Percentiles rank a stretch among this genome's conserved stretches.
Evolutionary conservation across 2,329 filamentous ascomycete genomes (phyloP).

Genomic region (Monilinia vaccinii-corymbosi): DNA sequence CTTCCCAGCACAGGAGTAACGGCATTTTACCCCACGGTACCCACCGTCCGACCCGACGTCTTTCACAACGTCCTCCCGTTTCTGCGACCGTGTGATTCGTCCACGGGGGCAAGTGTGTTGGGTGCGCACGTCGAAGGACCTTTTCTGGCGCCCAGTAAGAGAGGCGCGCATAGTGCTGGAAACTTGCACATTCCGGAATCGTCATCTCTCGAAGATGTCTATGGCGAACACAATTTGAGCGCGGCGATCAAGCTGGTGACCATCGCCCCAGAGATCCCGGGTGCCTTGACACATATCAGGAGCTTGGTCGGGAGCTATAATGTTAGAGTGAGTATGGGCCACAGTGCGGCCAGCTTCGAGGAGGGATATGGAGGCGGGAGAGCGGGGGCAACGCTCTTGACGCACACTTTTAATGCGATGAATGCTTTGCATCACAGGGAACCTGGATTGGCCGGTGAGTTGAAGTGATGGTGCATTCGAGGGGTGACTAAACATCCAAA

Average conservation of each 20-base stretch:
- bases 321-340: conserved; percentile 29
- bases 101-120: conserved; percentile 39
- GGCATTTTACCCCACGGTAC: conserved; percentile 44
- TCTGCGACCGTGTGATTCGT: conserved; percentile 35
- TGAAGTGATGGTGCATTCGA: neutral
- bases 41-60: conserved; percentile 38
- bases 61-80: conserved; percentile 38
- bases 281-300: conserved; percentile 34
- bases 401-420: conserved; percentile 49
- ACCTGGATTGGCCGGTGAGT: conserved; percentile 39
- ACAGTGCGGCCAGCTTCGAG: conserved; percentile 40
- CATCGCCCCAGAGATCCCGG: conserved; percentile 42
- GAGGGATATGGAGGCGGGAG: conserved; percentile 37
- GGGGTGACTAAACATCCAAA: neutral
- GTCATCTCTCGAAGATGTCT: conserved; percentile 30
- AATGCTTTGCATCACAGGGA: conserved; percentile 39
- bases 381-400: conserved; percentile 42
- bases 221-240: conserved; percentile 36
- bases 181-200: conserved; percentile 22
- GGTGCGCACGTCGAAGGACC: conserved; percentile 50
- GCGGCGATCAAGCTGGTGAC: conserved; percentile 40
- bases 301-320: conserved; percentile 30
- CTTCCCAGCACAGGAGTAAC: conserved; percentile 43
- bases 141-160: conserved; percentile 43
- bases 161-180: conserved; percentile 38